Conservation (phyloP, 2,329 filamentous ascomycete species). For the Blastomyces silverae region DNA sequence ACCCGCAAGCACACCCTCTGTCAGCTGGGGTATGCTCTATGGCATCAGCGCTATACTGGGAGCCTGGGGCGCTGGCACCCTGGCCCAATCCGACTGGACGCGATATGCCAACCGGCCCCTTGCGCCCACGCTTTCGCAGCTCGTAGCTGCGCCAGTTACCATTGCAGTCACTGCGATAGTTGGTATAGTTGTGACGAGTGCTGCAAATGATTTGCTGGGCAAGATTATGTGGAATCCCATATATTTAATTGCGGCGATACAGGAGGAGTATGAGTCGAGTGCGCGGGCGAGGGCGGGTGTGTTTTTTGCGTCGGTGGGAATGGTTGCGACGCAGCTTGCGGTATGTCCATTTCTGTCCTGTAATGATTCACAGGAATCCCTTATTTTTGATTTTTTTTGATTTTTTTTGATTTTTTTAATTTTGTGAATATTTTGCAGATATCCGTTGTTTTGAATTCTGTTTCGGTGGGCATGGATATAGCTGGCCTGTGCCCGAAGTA, state of each 20-base stretch:
- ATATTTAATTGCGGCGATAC: constrained; percentile 33
- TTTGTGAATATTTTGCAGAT: constrained; percentile 18
- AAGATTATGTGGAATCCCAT: constrained; percentile 39
- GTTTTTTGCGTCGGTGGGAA: constrained; percentile 35
- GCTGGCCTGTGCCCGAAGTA: constrained; percentile 48
- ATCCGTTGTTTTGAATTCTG: constrained; percentile 43
- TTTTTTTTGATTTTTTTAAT: no score
- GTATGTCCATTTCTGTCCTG: constrained; percentile 24
- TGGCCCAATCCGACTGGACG: constrained; percentile 27
- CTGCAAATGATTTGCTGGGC: constrained; percentile 27
- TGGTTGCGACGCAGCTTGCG: constrained; percentile 33
- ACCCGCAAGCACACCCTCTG: constrained; percentile 18
- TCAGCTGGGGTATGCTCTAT: constrained; percentile 25
- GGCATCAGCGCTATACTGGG: constrained; percentile 27
- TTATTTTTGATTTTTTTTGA: no score
- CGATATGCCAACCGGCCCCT: constrained; percentile 26
- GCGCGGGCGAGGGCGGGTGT: constrained; percentile 32
- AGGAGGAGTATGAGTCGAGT: constrained; percentile 28
- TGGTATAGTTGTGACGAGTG: constrained; percentile 36
- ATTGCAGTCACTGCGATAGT: constrained; percentile 35
- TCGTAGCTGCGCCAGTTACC: constrained; percentile 32
- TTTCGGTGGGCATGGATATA: constrained; percentile 51
- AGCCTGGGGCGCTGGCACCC: constrained; percentile 25
- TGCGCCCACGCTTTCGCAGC: constrained; percentile 26
- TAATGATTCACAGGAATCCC: constrained; percentile 11